A percentile compares a stretch with the other conserved stretches of the same genome.
These are phyloP conservation scores for Mortierella claussenii DNA, from an alignment of 192 early-diverging fungal genomes.

Conservation along the genomic window DNA sequence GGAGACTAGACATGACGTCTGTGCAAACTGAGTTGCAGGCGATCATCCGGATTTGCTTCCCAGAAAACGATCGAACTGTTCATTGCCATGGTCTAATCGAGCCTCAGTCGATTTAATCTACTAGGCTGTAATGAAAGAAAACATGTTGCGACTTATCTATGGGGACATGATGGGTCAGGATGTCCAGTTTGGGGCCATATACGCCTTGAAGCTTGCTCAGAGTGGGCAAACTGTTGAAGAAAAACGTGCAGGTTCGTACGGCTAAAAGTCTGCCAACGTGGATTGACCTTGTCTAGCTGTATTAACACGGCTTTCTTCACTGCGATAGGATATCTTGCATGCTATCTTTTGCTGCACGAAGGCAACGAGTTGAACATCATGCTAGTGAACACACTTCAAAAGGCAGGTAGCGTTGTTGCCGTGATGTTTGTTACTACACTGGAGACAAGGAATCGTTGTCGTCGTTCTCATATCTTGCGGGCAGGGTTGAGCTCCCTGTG, in stretches of 20 bases:
- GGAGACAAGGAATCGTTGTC: too few relatives aligned
- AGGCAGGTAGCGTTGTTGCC: constrained; percentile 30
- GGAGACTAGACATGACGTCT: neutral
- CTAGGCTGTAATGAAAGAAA: constrained; percentile 62
- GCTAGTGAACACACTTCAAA: constrained; percentile 66
- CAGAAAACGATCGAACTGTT: too few relatives aligned
- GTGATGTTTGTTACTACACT: neutral
- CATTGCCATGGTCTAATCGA: too few relatives aligned
- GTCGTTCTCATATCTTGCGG: too few relatives aligned
- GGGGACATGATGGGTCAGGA: constrained; percentile 65
- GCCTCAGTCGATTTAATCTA: too few relatives aligned
- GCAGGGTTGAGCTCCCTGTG: too few relatives aligned
- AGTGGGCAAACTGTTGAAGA: constrained; percentile 61
- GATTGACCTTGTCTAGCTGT: neutral
- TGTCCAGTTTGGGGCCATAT: constrained; percentile 65
- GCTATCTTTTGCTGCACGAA: constrained; percentile 58
- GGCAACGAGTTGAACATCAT: constrained; percentile 63
- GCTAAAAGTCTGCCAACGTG: neutral
- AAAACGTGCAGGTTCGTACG: constrained; percentile 54
- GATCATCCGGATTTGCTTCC: too few relatives aligned
- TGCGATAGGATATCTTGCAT: constrained; percentile 59
- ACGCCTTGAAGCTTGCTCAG: constrained; percentile 64
- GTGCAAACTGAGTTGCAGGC: neutral
- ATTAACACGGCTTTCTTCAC: constrained; percentile 1
- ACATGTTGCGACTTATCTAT: constrained; percentile 61